Conservation (phyloP, 176 grass and related monocot species). For the Hyparrhenia diplandra region DNA sequence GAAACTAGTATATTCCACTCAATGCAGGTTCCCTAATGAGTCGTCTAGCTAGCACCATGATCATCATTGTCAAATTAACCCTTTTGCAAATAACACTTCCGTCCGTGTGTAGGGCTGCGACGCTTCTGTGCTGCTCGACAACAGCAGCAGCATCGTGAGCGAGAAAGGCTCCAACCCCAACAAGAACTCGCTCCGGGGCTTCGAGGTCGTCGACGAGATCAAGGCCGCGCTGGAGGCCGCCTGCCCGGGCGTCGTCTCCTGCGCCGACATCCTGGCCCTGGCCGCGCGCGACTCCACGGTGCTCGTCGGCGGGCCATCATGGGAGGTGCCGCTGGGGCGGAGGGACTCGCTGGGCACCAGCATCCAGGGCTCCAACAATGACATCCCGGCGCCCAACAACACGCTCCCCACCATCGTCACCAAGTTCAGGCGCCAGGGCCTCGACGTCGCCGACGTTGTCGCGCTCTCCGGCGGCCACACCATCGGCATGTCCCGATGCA, state of each 20-base stretch:
- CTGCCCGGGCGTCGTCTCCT: conserved; percentile 77
- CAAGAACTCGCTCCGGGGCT: conserved; percentile 50
- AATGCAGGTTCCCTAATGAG: background rate
- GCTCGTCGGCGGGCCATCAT: conserved; percentile 62
- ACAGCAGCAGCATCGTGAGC: conserved; percentile 53
- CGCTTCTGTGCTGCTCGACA: conserved; percentile 71
- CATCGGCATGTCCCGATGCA: conserved; percentile 69
- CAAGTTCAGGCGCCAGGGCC: conserved; percentile 75
- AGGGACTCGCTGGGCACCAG: conserved; percentile 68
- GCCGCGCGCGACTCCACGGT: conserved; percentile 52
- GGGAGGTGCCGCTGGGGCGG: conserved; percentile 82
- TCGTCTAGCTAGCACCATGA: background rate
- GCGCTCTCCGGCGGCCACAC: conserved; percentile 74
- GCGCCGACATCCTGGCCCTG: conserved; percentile 86
- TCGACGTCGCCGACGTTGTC: conserved; percentile 55
- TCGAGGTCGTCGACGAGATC: conserved; percentile 46
- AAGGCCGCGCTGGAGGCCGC: conserved; percentile 52
- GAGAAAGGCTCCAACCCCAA: conserved; percentile 77
- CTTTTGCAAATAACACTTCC: background rate
- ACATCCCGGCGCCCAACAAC: conserved; percentile 93
- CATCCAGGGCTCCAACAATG: conserved; percentile 78
- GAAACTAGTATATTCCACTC: background rate
- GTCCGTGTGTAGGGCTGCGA: conserved; percentile 54
- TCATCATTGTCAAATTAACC: background rate
- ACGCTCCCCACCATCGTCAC: conserved; percentile 78